Evolutionary conservation across 2,329 filamentous ascomycete genomes (phyloP).

Genomic region (Colletotrichum melonis): DNA sequence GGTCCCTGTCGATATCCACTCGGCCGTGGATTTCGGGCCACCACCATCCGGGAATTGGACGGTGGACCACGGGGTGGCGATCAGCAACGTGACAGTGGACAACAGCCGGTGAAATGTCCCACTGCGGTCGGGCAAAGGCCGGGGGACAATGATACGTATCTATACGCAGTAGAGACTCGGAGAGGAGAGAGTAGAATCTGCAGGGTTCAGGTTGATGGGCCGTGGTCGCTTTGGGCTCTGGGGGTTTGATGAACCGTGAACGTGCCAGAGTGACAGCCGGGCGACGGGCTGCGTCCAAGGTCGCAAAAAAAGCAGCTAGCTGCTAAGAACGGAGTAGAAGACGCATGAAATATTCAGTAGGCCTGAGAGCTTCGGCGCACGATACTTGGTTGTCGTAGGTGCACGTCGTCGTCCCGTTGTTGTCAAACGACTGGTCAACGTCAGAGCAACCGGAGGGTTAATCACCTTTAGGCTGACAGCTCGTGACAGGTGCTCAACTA

Average conservation of each 20-base stretch:
- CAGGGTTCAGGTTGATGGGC: constrained; percentile 15
- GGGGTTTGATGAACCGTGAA: constrained; percentile 2
- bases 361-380: constrained; percentile 18
- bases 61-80: constrained; percentile 34
- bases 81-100: constrained; percentile 28
- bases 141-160: constrained; percentile 5
- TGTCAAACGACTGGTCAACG: constrained; percentile 27
- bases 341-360: background rate
- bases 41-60: constrained; percentile 17
- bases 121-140: constrained; percentile 30
- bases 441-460: constrained; percentile 13
- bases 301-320: constrained; percentile 14
- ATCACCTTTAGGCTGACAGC: constrained; percentile 9
- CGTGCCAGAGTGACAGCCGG: constrained; percentile 28
- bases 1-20: constrained; percentile 18
- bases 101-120: constrained; percentile 22
- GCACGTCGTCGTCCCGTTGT: constrained; percentile 15
- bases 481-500: constrained; percentile 24
- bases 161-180: background rate
- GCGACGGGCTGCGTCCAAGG: constrained; percentile 26
- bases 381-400: background rate
- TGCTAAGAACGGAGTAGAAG: background rate
- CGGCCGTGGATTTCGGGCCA: constrained; percentile 28
- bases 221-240: constrained; percentile 7
- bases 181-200: background rate